Base-by-base conservation (phyloP, 2,329 filamentous ascomycete genomes). In the Colletotrichum simmondsii region DNA sequence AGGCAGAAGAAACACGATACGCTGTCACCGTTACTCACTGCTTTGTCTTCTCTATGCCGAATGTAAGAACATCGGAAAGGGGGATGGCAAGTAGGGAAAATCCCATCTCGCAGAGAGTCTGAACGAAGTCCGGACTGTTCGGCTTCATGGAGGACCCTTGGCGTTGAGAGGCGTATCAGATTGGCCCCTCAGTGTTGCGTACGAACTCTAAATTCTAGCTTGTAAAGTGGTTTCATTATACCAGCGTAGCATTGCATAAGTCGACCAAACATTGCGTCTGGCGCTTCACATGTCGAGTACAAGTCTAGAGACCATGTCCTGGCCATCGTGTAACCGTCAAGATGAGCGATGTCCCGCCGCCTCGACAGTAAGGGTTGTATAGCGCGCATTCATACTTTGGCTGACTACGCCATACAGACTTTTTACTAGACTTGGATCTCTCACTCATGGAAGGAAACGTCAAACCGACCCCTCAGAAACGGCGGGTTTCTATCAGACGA, bases 131-230 rank as follows among this genome's bases (percentile, higher is more conserved):
- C 37, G 49, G 56, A 8, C 26, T 57, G 12, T 8, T 26, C 30
- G 42, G 35, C 28, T 59, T 56, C 42, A 72, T 59, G 53, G 69
- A 28, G 58, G 26, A 49, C 19, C 53, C 42, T 14, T 14, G 53
- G 32, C 32, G 10, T 49, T 14, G 42, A 60, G 37, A 68, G 53
- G 54, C 30, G 69, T 68, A 61, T 49, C 62, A 71, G 56, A 8
- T 58, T 46, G 28, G 53, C 19, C 10, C 53, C 28, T 35, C 37
- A 42, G 30, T 32, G 53, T 59, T 63, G 65, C 65, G 53, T n/a
- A 49, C 58, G 24, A 72, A 68, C 30, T 54, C 28, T 68, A 14
- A 42, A 58, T 22, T 24, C 11, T 28, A 61, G 63, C 62, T 60
- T 70, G 49, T 35, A 56, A 57, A 67, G 63, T 67, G 46, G 56